Evolutionary conservation across 2,329 filamentous ascomycete genomes (phyloP).

Genomic region (Colletotrichum tanaceti): DNA sequence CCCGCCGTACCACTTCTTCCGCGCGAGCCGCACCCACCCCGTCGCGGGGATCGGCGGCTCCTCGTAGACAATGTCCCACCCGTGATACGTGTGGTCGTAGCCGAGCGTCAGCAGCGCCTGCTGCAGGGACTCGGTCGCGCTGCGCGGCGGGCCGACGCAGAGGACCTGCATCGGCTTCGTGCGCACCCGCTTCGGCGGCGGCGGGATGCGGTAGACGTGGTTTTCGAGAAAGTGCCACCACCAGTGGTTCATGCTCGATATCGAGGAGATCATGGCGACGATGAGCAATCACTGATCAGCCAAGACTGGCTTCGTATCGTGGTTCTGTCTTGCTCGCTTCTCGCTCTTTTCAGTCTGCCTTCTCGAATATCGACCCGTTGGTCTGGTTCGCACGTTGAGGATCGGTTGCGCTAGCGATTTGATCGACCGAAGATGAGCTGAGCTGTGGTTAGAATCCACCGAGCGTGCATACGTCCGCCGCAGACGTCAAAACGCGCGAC

Average conservation of each 20-base stretch:
- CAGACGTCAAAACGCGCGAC: conserved; percentile 9
- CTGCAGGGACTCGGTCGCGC: conserved; percentile 52
- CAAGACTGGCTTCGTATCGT: neutral
- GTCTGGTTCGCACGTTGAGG: neutral
- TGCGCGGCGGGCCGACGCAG: conserved; percentile 49
- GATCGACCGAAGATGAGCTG: neutral
- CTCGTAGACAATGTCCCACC: conserved; percentile 51
- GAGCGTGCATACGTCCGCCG: conserved; percentile 24
- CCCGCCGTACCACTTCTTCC: conserved; percentile 46
- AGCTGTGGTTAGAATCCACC: conserved; percentile 4
- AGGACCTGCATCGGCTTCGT: conserved; percentile 51
- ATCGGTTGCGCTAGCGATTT: neutral
- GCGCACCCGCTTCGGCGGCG: conserved; percentile 44
- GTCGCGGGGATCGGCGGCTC: conserved; percentile 41
- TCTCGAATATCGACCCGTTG: neutral
- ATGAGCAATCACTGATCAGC: neutral
- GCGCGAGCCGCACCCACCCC: conserved; percentile 44
- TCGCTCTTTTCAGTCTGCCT: neutral
- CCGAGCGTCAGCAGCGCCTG: conserved; percentile 47
- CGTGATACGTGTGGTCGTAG: conserved; percentile 51
- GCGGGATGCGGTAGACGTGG: conserved; percentile 41
- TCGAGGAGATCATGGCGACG: conserved; percentile 14
- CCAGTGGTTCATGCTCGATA: conserved; percentile 37
- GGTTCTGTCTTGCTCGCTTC: neutral
- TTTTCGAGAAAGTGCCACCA: conserved; percentile 36